Percentiles rank a stretch among this genome's conserved stretches.
phyloP scores from a whole-genome alignment of 192 early-diverging fungal species.

The Coemansia umbellata region DNA sequence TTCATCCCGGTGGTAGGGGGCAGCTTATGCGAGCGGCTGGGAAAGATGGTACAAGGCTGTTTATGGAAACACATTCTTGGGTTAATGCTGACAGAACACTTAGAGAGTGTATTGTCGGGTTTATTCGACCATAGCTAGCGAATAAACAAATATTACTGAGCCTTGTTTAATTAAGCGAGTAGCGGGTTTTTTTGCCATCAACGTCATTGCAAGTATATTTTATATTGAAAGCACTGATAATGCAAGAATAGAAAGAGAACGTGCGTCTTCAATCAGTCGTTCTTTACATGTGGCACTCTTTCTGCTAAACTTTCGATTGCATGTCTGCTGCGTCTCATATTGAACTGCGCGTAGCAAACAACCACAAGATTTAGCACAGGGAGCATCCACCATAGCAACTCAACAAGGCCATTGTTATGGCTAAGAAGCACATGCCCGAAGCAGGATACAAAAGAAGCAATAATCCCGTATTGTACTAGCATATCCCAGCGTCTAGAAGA shows the following conservation, averaged over 20 bases:
- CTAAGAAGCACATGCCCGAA: conserved; percentile 17
- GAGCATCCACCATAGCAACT: conserved; percentile 38
- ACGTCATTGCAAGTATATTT: no score
- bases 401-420: conserved; percentile 11
- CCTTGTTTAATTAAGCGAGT: no score
- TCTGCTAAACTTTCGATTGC: conserved; percentile 19
- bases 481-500: conserved; percentile 33
- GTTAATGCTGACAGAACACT: conserved; percentile 90
- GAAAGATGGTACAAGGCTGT: conserved; percentile 86
- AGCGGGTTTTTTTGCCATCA: no score
- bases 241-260: no score
- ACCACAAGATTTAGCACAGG: conserved; percentile 24
- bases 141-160: no score
- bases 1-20: conserved; percentile 85
- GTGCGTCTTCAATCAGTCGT: conserved; percentile 8
- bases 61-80: conserved; percentile 88
- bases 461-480: background rate
- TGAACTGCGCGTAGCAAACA: conserved; percentile 34
- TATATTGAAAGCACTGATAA: no score
- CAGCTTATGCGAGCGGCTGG: conserved; percentile 82
- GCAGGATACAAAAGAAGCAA: background rate
- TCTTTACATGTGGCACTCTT: conserved; percentile 15
- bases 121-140: conserved; percentile 5
- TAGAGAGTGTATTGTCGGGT: conserved; percentile 74
- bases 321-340: conserved; percentile 34